Evolutionary conservation across 441 rosid species (phyloP).

Genomic region (Pelargonium citronellum): DNA sequence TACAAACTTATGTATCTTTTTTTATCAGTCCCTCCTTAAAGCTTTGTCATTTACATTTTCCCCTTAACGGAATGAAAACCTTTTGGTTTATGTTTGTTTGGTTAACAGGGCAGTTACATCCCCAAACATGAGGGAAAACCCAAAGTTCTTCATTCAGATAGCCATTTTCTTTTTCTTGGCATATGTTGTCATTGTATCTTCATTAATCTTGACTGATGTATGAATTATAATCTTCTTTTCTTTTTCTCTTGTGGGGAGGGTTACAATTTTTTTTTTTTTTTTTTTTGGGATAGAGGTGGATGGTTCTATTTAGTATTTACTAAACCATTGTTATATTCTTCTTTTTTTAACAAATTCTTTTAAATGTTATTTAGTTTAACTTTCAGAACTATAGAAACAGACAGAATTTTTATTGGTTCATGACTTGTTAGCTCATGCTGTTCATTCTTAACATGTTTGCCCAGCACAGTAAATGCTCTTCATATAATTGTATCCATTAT

Average conservation of each 20-base stretch:
- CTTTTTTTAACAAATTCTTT: background rate
- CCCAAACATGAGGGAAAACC: constrained; percentile 98
- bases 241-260: no score
- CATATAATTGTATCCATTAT: no score
- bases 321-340: background rate
- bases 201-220: constrained; percentile 78
- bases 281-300: background rate
- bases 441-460: background rate
- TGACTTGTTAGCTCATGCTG: background rate
- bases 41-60: no score
- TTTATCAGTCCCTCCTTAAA: background rate
- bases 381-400: background rate
- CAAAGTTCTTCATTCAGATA: constrained; percentile 74
- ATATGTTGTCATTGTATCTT: constrained; percentile 86
- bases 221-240: background rate
- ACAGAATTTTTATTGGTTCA: background rate
- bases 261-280: background rate
- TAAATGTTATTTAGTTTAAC: background rate
- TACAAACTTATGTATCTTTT: no score
- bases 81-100: constrained; percentile 7
- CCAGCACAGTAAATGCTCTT: no score
- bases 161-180: constrained; percentile 88
- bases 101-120: constrained; percentile 83
- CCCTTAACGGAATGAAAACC: constrained; percentile 2
- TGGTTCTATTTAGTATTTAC: background rate